Conservation (phyloP, 2,329 filamentous ascomycete genomes). For the Juglanconis sp. region DNA sequence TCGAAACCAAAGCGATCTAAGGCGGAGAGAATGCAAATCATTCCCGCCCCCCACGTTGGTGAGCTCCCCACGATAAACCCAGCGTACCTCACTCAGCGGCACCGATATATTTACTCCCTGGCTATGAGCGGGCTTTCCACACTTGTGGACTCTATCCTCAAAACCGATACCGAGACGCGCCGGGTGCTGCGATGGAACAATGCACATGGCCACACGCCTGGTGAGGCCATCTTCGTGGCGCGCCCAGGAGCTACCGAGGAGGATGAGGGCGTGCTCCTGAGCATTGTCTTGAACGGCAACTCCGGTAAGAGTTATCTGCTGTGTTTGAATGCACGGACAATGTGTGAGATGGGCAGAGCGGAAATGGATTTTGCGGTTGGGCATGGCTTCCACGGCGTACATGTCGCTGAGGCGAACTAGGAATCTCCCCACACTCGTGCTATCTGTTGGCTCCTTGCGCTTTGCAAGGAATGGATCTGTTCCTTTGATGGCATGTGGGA, state of each 20-base stretch:
- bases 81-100: slow-evolving; percentile 43
- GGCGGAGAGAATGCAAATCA: slow-evolving; percentile 30
- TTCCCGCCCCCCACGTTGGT: slow-evolving; percentile 51
- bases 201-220: slow-evolving; percentile 58
- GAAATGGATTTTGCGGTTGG: slow-evolving; percentile 58
- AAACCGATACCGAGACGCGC: slow-evolving; percentile 60
- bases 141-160: slow-evolving; percentile 60
- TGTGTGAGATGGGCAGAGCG: slow-evolving; percentile 63
- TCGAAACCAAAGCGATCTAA: neutral
- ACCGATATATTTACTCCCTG: slow-evolving; percentile 61
- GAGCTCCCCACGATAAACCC: slow-evolving; percentile 69
- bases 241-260: slow-evolving; percentile 37
- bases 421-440: no score
- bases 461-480: no score
- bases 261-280: slow-evolving; percentile 34
- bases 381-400: slow-evolving; percentile 64
- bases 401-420: slow-evolving; percentile 23
- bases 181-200: slow-evolving; percentile 55
- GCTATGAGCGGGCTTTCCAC: slow-evolving; percentile 56
- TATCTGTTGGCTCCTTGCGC: no score
- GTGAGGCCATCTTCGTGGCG: slow-evolving; percentile 66
- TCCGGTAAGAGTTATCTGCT: slow-evolving; percentile 60
- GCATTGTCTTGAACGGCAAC: slow-evolving; percentile 61
- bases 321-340: slow-evolving; percentile 59
- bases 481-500: no score